phyloP scores from a whole-genome alignment of 306 rosid species.

The Hippophae rhamnoides region DNA sequence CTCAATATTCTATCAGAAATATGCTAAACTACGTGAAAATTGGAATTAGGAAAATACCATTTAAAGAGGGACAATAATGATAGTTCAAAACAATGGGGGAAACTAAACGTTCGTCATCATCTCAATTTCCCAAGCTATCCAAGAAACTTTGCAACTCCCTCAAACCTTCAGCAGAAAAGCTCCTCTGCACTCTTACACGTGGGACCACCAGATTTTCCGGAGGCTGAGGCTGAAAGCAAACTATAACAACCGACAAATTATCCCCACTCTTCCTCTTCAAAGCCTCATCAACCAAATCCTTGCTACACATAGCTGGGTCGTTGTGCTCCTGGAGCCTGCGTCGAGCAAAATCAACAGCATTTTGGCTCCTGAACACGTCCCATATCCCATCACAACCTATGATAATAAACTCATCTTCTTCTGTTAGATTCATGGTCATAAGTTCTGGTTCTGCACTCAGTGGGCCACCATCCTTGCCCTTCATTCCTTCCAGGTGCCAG shows the following conservation, averaged over 20 bases:
- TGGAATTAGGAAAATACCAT: slow-evolving; percentile 18
- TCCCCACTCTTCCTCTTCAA: slow-evolving; percentile 86
- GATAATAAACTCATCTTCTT: slow-evolving; percentile 74
- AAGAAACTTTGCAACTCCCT: slow-evolving; percentile 71
- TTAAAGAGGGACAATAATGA: too few relatives aligned
- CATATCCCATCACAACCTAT: slow-evolving; percentile 92
- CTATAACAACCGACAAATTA: slow-evolving; percentile 63
- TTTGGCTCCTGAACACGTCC: slow-evolving; percentile 88
- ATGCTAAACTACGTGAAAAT: slow-evolving; percentile 37
- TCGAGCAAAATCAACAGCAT: slow-evolving; percentile 83
- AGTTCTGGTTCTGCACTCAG: slow-evolving; percentile 82
- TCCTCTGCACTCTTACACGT: slow-evolving; percentile 61
- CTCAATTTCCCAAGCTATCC: slow-evolving; percentile 51
- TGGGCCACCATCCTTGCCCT: slow-evolving; percentile 65
- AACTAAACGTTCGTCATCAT: slow-evolving; percentile 10
- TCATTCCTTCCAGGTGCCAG: slow-evolving; percentile 95
- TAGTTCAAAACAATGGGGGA: background rate
- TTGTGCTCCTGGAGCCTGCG: slow-evolving; percentile 88
- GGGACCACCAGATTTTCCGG: slow-evolving; percentile 73
- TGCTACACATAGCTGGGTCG: slow-evolving; percentile 60
- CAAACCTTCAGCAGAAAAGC: slow-evolving; percentile 82
- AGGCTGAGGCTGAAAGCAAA: slow-evolving; percentile 65
- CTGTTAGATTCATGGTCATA: slow-evolving; percentile 47
- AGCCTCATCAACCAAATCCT: slow-evolving; percentile 79
- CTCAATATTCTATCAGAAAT: slow-evolving; percentile 32